A percentile compares a stretch with the other conserved stretches of the same genome.
Evolutionary conservation across 2,329 filamentous ascomycete genomes (phyloP).

Genomic region (Capronia americana): DNA sequence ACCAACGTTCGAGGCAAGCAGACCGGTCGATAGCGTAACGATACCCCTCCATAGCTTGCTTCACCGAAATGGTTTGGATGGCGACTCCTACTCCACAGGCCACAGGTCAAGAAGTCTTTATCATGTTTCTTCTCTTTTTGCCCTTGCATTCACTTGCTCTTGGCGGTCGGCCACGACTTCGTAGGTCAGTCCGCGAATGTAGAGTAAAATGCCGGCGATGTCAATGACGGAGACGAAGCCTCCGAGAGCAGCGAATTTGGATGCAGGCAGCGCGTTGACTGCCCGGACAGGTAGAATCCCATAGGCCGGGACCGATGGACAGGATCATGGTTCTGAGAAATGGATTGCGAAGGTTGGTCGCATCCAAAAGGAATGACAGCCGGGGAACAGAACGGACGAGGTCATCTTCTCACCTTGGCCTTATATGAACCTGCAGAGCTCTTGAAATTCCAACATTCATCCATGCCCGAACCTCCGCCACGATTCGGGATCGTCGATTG

Average conservation of each 20-base stretch:
- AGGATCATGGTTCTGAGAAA: constrained; percentile 69
- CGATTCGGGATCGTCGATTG: neutral
- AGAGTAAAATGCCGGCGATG: too few species aligned
- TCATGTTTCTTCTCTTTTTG: constrained; percentile 70
- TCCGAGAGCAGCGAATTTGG: too few species aligned
- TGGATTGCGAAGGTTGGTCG: constrained; percentile 67
- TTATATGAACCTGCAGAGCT: neutral
- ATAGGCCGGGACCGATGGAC: constrained; percentile 65
- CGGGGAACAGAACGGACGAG: too few species aligned
- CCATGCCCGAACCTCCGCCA: neutral
- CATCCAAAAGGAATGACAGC: constrained; percentile 60
- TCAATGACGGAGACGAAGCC: too few species aligned
- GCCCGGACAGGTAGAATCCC: too few species aligned
- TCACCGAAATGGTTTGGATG: constrained; percentile 79
- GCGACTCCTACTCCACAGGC: constrained; percentile 66
- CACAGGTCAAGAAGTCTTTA: constrained; percentile 69
- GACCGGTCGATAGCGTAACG: constrained; percentile 64
- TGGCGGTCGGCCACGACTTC: too few species aligned
- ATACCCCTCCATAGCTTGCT: constrained; percentile 72
- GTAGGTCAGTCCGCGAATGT: too few species aligned
- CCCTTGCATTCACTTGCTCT: too few species aligned
- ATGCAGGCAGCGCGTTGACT: too few species aligned
- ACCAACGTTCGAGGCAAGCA: constrained; percentile 61
- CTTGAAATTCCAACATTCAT: neutral
- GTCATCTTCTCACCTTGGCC: constrained; percentile 31